Evolutionary conservation across 495 filamentous ascomycete species (phyloP), one percentile per base, ranked within the genome.

Genomic region (Aspergillus ellipticus): DNA sequence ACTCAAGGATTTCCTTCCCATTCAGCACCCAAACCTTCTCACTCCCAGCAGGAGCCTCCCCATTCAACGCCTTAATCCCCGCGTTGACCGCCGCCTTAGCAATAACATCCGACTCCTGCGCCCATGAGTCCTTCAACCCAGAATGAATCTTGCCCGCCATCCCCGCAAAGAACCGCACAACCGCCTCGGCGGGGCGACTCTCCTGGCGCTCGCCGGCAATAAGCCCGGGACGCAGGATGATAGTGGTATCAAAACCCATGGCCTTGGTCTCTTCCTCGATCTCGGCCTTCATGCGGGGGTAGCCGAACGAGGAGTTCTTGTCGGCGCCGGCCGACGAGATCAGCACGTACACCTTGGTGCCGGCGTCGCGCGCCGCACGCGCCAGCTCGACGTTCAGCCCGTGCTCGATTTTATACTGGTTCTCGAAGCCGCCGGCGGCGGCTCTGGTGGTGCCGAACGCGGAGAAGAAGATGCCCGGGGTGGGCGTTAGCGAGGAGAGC

Each of bases 351-450:
- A 80, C 82, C 57, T 82, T 80, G 17, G 79, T 76, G 2, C 87
- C 87, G 17, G 80, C 80, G 10, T 79, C 73, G 58, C 79, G 85
- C 43, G 89, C 87, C 0, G 85, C 80, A 46, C 78, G 77, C 16
- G 87, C 87, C 41, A 89, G 66, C 55, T 87, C 82, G 42, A 91
- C 65, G 67, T 89, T 89, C 26, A 90, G 73, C 64, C 87, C 87
- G 68, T 88, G 81, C 68, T 92, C 89, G 35, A 92, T 83, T 61
- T 88, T 88, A 64, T 86, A 84, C 67, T 91, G 89, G 59, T 86
- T 85, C 31, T 82, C 82, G 56, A 90, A 78, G 41, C 86, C 81
- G 26, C 88, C 88, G 0, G 86, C 88, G 29, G 78, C 76, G 0
- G 59, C 79, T 17, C 81, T 77, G 5, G 88, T 90, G 1, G 87